Evolutionary conservation across 768 basidiomycete genomes (phyloP), one percentile per base, ranked within the genome.

Genomic region (Phylloporus sp.): DNA sequence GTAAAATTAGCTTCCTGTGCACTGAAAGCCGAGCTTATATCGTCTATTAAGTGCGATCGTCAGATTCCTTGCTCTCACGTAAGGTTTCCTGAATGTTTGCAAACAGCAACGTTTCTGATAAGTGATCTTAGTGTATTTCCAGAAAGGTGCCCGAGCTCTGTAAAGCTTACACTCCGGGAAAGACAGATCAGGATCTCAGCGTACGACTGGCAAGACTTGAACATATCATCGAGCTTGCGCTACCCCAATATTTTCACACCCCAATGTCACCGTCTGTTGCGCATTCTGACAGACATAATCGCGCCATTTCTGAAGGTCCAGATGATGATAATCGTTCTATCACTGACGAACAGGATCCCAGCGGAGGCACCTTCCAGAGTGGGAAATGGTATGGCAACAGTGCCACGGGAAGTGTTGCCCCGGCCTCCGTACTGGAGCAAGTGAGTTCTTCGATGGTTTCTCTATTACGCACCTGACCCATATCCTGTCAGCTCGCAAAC

Each of bases 61-160:
- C 87, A 90, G 69, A 68, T 85, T 46, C 88, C 88, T 20, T 90
- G 88, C 62, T 85, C 85, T 46, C 87, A 90, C 78, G 88, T 90
- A 53, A 51, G 64, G 76, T 68, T 23, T 46, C 46, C 27, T 43
- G 29, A 23, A 10, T 21, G 18, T 9, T 47, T 24, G 27, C 51
- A 46, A 46, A 33, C 42, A 21, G 26, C 29, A 37, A 20, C 37
- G 18, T 54, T 40, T 38, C 35, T 57, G 38, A 58, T 38, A 54
- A 45, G 44, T 49, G 46, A 29, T 27, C 56, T 46, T 55, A 91
- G 84, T 92, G 89, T 54, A 66, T 90, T 52, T 81, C 89, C 41
- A 82, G 89, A 60, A 91, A 90, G 65, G 87, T 92, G 0, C 89
- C 89, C 24, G 87, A 90, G 49, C 70, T 91, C 34, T 92, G 89